Evolutionary conservation across 306 rosid species (phyloP), one percentile per base, ranked within the genome.

Genomic region (Trifolium subterraneum): DNA sequence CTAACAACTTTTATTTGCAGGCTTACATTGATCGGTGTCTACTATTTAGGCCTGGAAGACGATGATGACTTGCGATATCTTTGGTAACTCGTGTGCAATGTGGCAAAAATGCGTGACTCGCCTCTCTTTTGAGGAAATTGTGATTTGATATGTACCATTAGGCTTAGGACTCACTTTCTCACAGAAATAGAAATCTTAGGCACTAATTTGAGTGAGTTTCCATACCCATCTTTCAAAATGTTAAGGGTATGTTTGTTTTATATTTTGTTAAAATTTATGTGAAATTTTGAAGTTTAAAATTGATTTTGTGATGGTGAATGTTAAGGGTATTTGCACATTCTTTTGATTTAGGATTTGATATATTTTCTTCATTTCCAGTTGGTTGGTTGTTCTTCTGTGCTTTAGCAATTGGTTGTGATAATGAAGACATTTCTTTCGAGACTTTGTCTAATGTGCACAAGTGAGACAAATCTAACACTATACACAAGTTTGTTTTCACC

Each of bases 21-120:
- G 97, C 92, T 93, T 78, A 84, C 87, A 27, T 79, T 93, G 82
- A 82, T 86, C 47, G 89, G 69, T 48, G 91, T 90, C 84, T 84
- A 86, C 89, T 84, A 85, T 47, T 85, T 93, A 77, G 84, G 90
- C 45, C 78, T 82, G 2, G 92, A 83, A 39, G 93, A 85, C 6
- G 96, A 87, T 31, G 88, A 93, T 55, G 77, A 86, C 41, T 36
- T 83, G 75, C 74, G 77, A 70, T 59, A 80, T 60, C 84, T 88
- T 80, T 90, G 87, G 90, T 80, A 75, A 51, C 60, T 55, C 69
- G 11, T 48, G 72, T 55, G 71, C 74, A 63, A 45, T 63, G 42
- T 74, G 68, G 33, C 60, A 62, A 75, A 38, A 16, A 35, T 42
- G 39, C 25, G 72, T 60, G 27, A 76, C 77, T 60, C 63, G 20